Evolutionary conservation across 1,284 basidiomycete species (phyloP), one percentile per base, ranked within the genome.

Genomic region (Papiliotrema flavescens): DNA sequence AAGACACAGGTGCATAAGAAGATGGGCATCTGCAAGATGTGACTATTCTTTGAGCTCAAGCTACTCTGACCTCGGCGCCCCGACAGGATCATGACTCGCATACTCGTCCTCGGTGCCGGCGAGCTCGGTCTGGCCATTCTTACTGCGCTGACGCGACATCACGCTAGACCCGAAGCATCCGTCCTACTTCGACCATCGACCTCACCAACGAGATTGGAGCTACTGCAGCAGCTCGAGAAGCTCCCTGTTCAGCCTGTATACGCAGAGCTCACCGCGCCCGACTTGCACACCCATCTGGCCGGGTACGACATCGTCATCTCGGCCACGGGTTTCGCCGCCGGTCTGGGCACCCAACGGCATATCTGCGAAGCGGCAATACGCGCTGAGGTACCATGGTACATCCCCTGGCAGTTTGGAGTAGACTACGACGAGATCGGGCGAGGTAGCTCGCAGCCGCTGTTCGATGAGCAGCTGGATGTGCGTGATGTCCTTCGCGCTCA

Each of bases 341-440:
- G 69, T 22, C 61, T 59, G 5, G 69, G 71, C 19, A 64, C 65
- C 1, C 74, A 75, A 48, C 11, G 70, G 7, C 65, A 67, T 43
- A 49, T 75, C 28, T 61, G 63, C 11, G 54, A 60, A 34, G 71
- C 73, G 1, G 73, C 61, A 2, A 59, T 76, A 9, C 36, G 56
- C 19, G 70, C 74, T 5, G 13, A 9, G 7, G 62, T 66, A 22
- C 17, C 36, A 23, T 61, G 71, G 23, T 76, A 71, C 57, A 57
- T 75, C 23, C 75, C 75, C 1, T 76, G 75, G 75, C 74, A 76
- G 53, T 76, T 75, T 44, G 75, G 75, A n/a, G 71, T 75, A 5
- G 74, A 76, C 47, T 76, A 76, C 58, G 74, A 74, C 57, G 43
- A 59, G 1, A 72, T 76, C 47, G 73, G 75, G 3, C 53, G 56